A percentile compares a stretch with the other conserved stretches of the same genome.
Conservation (phyloP, 2,329 filamentous ascomycete species). For the Trichophyton benhamiae region DNA sequence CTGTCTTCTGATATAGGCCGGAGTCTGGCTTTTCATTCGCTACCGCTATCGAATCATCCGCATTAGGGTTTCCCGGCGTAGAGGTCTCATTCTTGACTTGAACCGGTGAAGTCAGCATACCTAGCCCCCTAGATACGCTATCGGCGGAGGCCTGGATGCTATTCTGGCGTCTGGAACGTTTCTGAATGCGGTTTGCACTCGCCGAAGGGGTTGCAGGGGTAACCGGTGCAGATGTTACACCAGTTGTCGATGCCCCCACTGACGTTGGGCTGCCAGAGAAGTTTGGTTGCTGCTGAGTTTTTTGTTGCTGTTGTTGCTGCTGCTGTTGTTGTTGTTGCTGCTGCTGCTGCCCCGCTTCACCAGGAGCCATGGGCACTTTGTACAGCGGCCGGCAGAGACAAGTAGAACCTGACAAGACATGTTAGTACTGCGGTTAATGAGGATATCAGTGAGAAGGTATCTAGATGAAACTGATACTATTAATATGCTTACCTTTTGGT, state of each 20-base stretch:
- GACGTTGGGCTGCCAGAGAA: not conserved
- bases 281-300: not conserved
- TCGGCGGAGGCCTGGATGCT: constrained; percentile 24
- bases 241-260: not conserved
- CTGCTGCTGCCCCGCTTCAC: constrained; percentile 15
- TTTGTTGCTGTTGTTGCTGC: not conserved
- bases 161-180: constrained; percentile 23
- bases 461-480: not conserved
- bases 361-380: constrained; percentile 22
- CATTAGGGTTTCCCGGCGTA: not conserved
- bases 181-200: constrained; percentile 25
- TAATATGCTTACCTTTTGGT: constrained; percentile 27
- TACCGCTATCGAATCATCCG: not conserved
- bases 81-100: not conserved
- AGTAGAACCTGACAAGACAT: constrained; percentile 24
- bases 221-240: not conserved
- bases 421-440: not conserved
- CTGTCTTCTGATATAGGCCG: not conserved
- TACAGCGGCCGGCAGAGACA: constrained; percentile 33
- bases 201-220: constrained; percentile 13
- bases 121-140: constrained; percentile 25
- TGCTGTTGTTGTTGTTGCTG: not conserved
- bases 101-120: constrained; percentile 5
- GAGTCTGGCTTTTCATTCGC: not conserved
- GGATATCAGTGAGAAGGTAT: no score